Evolutionary conservation across 345 rosid species (phyloP).

Genomic region (Trapa bicornis): DNA sequence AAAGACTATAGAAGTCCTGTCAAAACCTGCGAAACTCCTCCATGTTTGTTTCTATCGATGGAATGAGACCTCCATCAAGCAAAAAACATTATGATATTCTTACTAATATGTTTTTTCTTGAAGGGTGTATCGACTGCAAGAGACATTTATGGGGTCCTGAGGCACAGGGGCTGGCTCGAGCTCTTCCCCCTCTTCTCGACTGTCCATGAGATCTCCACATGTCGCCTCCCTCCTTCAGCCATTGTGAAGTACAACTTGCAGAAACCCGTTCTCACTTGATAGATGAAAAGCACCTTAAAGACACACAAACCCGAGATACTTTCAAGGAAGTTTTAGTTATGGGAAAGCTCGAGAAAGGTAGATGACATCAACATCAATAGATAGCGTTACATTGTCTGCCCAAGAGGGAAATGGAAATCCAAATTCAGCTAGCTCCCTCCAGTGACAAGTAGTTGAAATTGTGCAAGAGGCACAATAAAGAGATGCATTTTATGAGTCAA

Average conservation of each 20-base stretch:
- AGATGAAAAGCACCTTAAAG: neutral
- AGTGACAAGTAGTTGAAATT: no score
- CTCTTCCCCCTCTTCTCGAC: slow-evolving; percentile 72
- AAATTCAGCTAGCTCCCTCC: no score
- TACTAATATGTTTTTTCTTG: neutral
- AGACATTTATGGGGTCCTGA: slow-evolving; percentile 73
- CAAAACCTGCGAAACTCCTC: neutral
- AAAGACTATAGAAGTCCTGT: no score
- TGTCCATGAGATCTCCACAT: slow-evolving; percentile 63
- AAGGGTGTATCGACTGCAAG: slow-evolving; percentile 87
- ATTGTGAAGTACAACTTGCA: slow-evolving; percentile 52
- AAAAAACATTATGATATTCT: neutral
- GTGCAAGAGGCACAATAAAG: no score
- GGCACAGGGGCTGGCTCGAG: slow-evolving; percentile 71
- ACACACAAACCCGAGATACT: neutral
- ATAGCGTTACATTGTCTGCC: neutral
- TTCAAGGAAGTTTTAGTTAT: neutral
- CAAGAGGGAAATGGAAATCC: neutral
- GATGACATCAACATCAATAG: neutral
- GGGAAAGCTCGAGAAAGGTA: neutral
- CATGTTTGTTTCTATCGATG: no score
- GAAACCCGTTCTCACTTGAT: slow-evolving; percentile 30
- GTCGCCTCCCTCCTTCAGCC: slow-evolving; percentile 76
- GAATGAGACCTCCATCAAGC: no score
- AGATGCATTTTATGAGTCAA: no score